Evolutionary conservation across 192 early-diverging fungal species (phyloP), one percentile per base, ranked within the genome.

Genomic region (Piromyces sp.): DNA sequence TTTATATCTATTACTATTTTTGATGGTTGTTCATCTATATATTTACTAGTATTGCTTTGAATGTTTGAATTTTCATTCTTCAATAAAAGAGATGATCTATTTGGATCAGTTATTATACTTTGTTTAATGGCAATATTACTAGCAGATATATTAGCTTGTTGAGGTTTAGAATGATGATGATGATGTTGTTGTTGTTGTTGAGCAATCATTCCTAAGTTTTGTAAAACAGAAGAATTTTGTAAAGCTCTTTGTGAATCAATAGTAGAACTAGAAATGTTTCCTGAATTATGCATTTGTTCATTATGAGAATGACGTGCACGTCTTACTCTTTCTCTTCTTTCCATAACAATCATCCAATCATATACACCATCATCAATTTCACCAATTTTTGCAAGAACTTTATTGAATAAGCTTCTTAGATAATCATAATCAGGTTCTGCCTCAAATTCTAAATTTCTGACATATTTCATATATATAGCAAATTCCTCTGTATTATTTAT

Each of bases 391-490:
- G 88, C 87, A 78, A 95, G 84, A 13, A 84, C 84, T 83, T 94
- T 93, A 83, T 92, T 93, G 80, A 99, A 94, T 79, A 99, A 86
- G 14, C 92, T 92, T 81, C 94, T 88, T 84, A 97, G 86, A 82
- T 95, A 97, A 84, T 96, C 94, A 87, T 99, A 99, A 88, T 99
- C 95, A 17, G 97, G 97, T 29, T 92, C 91, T 84, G 97, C 96
- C 80, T 99, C 97, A 85, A 99, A 99, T 79, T 92, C 94, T 33
- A 97, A 89, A 85, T 94, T 93, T 81, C 97, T 90, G 78, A 94
- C 97, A 82, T 97, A 97, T 81, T 90, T 91, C 30, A 99, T 87
- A 79, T 98, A 96, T n/a, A 90, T 91, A 30, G 90, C 92, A 90
- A 98, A 98, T 88, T 99, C 96, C 82, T 94, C 93, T 87, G 84